A percentile compares a stretch with the other conserved stretches of the same genome.
These are phyloP conservation scores for Erodium texanum DNA, from an alignment of 441 rosid genomes.

Conservation along the genomic window DNA sequence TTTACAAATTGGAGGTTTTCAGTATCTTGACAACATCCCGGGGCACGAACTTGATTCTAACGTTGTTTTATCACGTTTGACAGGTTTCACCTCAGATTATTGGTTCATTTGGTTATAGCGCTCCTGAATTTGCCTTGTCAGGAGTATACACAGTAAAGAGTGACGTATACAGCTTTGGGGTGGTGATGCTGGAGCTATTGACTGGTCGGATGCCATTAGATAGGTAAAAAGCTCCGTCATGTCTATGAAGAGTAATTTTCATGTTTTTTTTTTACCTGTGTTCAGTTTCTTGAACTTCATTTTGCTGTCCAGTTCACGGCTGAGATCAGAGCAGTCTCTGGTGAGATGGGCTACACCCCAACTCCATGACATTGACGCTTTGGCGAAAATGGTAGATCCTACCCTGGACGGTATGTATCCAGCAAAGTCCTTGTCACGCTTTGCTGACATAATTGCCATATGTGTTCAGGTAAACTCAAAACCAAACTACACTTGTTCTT, in stretches of 20 bases:
- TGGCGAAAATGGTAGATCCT: conserved; percentile 87
- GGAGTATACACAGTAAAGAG: conserved; percentile 75
- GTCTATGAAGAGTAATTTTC: neutral
- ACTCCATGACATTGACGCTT: conserved; percentile 32
- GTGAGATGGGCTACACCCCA: conserved; percentile 97
- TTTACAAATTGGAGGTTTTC: too few species aligned
- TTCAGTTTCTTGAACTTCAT: neutral
- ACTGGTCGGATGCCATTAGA: conserved; percentile 82
- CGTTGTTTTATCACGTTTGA: neutral
- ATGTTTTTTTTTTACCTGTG: neutral
- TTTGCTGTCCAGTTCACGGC: conserved; percentile 38
- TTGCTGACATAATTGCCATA: conserved; percentile 80
- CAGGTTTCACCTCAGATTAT: neutral
- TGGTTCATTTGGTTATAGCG: conserved; percentile 64
- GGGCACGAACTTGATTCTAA: neutral
- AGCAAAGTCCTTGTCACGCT: conserved; percentile 77
- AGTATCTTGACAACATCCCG: too few species aligned
- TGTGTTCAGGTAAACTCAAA: conserved; percentile 64
- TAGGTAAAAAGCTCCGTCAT: conserved; percentile 35
- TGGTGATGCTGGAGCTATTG: conserved; percentile 90
- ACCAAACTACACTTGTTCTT: too few species aligned
- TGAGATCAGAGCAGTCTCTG: conserved; percentile 73
- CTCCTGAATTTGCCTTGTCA: conserved; percentile 75
- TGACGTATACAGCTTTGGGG: conserved; percentile 94
- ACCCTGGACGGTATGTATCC: conserved; percentile 66